Base-by-base conservation (phyloP, 106 monocot genomes). In the Hemerocallis citrina region DNA sequence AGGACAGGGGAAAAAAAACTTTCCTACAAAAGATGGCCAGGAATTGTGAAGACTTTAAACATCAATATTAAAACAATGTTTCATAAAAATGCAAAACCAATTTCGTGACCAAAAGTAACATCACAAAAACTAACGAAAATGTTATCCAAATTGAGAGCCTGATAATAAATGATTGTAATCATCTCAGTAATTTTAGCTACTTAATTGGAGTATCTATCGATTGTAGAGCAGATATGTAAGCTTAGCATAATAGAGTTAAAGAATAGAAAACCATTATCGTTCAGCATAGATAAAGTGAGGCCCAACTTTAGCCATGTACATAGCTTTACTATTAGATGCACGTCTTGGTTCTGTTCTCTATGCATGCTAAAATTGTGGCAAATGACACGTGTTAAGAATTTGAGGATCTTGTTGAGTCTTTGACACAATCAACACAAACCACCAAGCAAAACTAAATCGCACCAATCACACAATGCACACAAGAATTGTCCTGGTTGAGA, bases 1-100 rank as follows among this genome's bases (percentile, higher is more conserved):
- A 87, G 34, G 42, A 75, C 58, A n/a, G 86, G 81, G 54, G 86
- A 47, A 35, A 87, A n/a, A 38, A 55, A 70, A 40, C 62, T 60
- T 81, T 41, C 86, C 86, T 87, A 48, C 36, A 77, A 46, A 36
- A 65, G 49, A 44, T 28, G 14, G 19, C 34, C 20, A 43, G 21
- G 36, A 48, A 34, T 33, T 48, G 16, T 10, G n/a, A 43, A 32
- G 17, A 56, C 23, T 45, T 31, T 46, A 58, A 35, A 68, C 3
- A n/a, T 27, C 21, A 25, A 41, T 35, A 16, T 54, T 31, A 15
- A 15, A 14, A 15, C 31, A 16, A 24, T 23, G 39, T 35, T 9
- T 24, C 39, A 66, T 8, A 29, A n/a, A 15, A 43, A 7, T 15
- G 27, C n/a, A n/a, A 43, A 24, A 39, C 3, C 24, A 31, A 38